phyloP scores from a whole-genome alignment of 495 filamentous ascomycete genomes.

The Penicillium herquei region DNA sequence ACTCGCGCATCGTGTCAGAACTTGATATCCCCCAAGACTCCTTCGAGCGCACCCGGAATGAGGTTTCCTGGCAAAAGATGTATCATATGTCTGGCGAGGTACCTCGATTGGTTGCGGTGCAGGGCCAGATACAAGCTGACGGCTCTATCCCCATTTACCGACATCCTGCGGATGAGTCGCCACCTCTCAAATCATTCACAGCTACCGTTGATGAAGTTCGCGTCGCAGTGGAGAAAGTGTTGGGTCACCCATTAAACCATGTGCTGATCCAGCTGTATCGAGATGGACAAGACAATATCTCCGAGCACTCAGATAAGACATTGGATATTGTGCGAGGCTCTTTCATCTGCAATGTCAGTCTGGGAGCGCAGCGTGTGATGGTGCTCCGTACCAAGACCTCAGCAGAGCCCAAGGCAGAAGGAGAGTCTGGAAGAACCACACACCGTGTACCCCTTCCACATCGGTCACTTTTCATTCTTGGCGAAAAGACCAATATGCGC shows the following conservation, averaged over 20 bases:
- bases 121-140: slow-evolving; percentile 68
- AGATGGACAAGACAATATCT: slow-evolving; percentile 87
- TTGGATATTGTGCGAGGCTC: slow-evolving; percentile 81
- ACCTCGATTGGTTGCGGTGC: slow-evolving; percentile 88
- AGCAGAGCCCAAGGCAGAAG: slow-evolving; percentile 15
- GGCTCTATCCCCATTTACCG: slow-evolving; percentile 88
- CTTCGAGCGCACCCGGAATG: slow-evolving; percentile 69
- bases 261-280: slow-evolving; percentile 93
- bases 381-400: slow-evolving; percentile 78
- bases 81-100: slow-evolving; percentile 89
- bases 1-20: slow-evolving; percentile 72
- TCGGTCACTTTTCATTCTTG: slow-evolving; percentile 83
- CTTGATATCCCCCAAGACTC: slow-evolving; percentile 56
- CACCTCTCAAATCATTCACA: slow-evolving; percentile 73
- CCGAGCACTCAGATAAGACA: slow-evolving; percentile 96
- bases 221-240: slow-evolving; percentile 58
- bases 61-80: slow-evolving; percentile 91
- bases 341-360: slow-evolving; percentile 86
- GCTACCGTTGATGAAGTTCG: slow-evolving; percentile 67
- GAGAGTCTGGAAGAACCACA: slow-evolving; percentile 42
- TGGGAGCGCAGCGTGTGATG: slow-evolving; percentile 92
- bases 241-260: slow-evolving; percentile 87
- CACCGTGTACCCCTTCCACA: slow-evolving; percentile 79
- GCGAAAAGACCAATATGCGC: slow-evolving; percentile 72
- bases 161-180: slow-evolving; percentile 89